Base-by-base conservation (phyloP, 108 stramenopile species). In the Discostella pseudostelligera region DNA sequence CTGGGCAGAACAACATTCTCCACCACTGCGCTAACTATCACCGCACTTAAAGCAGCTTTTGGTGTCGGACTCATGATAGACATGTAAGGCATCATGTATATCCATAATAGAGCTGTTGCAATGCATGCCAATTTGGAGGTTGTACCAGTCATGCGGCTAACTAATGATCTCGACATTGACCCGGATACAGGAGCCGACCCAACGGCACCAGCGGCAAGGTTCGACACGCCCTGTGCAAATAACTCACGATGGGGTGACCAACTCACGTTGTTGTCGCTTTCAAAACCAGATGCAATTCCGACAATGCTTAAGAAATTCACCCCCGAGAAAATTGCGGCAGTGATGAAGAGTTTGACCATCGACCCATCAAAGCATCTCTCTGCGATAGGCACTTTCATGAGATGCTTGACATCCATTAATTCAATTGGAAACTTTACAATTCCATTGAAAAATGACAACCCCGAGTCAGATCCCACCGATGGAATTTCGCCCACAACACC, bases 401-500 rank as follows among this genome's bases (percentile, higher is more conserved):
- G 81, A 14, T 62, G 35, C 35, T 73, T 72, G 20, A 77, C 44
- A 55, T 87, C 85, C 63, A 91, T 20, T 46, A 91, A 39, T 54
- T 83, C 84, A 13, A 91, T 64, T 3, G 90, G 90, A 14, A 87
- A 59, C 36, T 71, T 81, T 26, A 87, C 69, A n/a, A 67, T 19
- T 32, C 84, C 85, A 53, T 39, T 62, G 56, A 80, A 74, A 1
- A 88, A 48, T 20, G 69, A 81, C 8, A 90, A 63, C 9, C 90
- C 90, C 35, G 84, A 82, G 69, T 85, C 81, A 11, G 84, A 66
- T 51, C 74, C 84, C 2, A 82, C 3, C 4, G 67, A 29, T 22
- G 90, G 90, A 46, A 91, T 91, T 69, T 89, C 92, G 22, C 92
- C 92, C 0, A 93, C 92, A 35, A 93, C 72, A 36, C 75, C 80